These are phyloP conservation scores for Solanum pennellii DNA, from an alignment of 257 asterid genomes.

Conservation along the genomic window DNA sequence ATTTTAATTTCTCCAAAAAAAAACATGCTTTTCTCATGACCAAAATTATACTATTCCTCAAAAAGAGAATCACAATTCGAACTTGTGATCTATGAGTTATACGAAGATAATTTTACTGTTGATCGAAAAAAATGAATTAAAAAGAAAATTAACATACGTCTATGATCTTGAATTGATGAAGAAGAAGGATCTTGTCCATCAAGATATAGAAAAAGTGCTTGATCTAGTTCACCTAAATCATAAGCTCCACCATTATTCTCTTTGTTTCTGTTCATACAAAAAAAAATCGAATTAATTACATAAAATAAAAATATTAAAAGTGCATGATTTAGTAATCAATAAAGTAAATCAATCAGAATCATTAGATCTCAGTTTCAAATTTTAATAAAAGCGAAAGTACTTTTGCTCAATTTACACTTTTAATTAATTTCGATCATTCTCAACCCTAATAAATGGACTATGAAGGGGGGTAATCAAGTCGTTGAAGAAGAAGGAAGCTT, in stretches of 20 bases:
- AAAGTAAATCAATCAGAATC: background rate
- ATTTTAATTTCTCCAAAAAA: background rate
- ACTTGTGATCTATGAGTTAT: background rate
- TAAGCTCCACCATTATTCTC: conserved; percentile 40
- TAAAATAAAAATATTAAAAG: background rate
- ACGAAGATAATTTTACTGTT: background rate
- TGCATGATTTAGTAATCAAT: background rate
- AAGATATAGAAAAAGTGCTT: conserved; percentile 59
- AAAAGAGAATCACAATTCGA: background rate
- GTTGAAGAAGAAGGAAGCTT: no score
- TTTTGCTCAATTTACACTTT: background rate
- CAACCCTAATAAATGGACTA: background rate
- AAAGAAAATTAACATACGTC: conserved; percentile 13
- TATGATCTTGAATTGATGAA: conserved; percentile 32
- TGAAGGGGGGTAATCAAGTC: background rate
- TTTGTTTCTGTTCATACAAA: conserved; percentile 34
- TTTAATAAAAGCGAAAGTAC: background rate
- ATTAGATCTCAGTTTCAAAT: background rate
- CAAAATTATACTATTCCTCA: background rate
- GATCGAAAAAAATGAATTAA: background rate
- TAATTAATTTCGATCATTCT: background rate
- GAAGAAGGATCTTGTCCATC: conserved; percentile 63
- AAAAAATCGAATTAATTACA: no score
- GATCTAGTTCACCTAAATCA: conserved; percentile 83
- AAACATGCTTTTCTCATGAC: background rate